Evolutionary conservation across 306 rosid genomes (phyloP).

Genomic region (Herpetospermum pedunculosum): DNA sequence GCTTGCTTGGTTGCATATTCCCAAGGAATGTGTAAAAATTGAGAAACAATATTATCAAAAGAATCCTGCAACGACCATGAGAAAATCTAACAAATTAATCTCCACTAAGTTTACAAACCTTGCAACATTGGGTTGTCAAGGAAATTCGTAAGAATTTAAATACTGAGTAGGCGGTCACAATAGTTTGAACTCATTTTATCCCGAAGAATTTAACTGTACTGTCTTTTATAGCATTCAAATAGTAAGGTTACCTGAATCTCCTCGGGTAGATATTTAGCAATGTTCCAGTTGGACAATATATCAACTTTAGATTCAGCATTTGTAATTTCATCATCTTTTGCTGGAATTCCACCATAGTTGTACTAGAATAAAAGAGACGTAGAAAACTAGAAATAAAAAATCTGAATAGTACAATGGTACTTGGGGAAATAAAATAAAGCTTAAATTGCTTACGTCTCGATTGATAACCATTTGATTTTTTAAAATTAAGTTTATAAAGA

Average conservation of each 20-base stretch:
- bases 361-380: slow-evolving; percentile 31
- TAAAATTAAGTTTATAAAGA: too few species aligned
- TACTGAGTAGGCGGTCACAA: too few species aligned
- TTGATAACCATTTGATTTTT: too few species aligned
- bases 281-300: slow-evolving; percentile 78
- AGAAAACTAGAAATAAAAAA: neutral
- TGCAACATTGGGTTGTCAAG: too few species aligned
- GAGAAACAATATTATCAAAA: slow-evolving; percentile 66
- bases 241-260: slow-evolving; percentile 51
- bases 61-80: slow-evolving; percentile 53
- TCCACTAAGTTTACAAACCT: too few species aligned
- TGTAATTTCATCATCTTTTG: slow-evolving; percentile 44
- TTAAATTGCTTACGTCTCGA: too few species aligned
- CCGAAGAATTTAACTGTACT: neutral
- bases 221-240: neutral
- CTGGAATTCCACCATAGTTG: slow-evolving; percentile 89
- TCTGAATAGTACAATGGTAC: neutral
- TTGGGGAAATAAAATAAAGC: neutral
- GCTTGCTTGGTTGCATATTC: slow-evolving; percentile 51
- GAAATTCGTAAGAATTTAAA: too few species aligned
- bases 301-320: slow-evolving; percentile 53
- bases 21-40: slow-evolving; percentile 86
- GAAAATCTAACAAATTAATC: slow-evolving; percentile 9
- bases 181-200: neutral
- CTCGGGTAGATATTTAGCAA: slow-evolving; percentile 72